Evolutionary conservation across 1,284 basidiomycete species (phyloP).

Genomic region (Cutaneotrichosporon spelunceum): DNA sequence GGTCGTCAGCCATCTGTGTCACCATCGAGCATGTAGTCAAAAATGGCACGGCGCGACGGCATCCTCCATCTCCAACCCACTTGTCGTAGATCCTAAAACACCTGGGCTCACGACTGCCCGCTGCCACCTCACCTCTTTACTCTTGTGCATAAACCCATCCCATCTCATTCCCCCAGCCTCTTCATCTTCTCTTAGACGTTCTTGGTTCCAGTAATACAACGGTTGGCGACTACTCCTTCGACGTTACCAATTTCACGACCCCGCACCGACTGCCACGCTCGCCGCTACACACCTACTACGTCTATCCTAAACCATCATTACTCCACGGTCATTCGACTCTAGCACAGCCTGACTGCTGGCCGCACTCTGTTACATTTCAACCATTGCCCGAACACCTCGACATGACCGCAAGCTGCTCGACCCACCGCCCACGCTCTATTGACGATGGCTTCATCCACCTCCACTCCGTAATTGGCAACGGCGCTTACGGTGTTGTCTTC

Average conservation of each 20-base stretch:
- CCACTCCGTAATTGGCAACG: constrained; percentile 83
- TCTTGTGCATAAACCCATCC: not conserved
- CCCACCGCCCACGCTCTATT: constrained; percentile 54
- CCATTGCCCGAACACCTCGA: not conserved
- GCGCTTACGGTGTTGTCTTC: constrained; percentile 95
- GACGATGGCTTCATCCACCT: constrained; percentile 79
- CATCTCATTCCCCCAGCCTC: not conserved
- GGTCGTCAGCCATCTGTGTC: not conserved
- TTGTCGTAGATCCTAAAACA: not conserved
- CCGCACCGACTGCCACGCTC: not conserved
- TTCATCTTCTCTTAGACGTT: not conserved
- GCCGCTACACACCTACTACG: not conserved
- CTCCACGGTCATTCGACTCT: not conserved
- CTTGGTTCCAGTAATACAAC: not conserved
- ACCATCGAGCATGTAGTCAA: not conserved
- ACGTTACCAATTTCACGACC: not conserved
- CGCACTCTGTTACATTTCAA: not conserved
- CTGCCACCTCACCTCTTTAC: not conserved
- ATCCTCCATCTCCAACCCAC: not conserved
- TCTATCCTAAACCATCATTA: not conserved
- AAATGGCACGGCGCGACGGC: not conserved
- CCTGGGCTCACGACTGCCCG: constrained; percentile 4
- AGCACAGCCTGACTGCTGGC: not conserved
- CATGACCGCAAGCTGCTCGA: constrained; percentile 21
- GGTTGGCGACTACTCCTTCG: not conserved